Percentiles rank a stretch among this genome's conserved stretches.
These are phyloP conservation scores for Phytopythium vexans DNA, from an alignment of 352 stramenopile species.

Conservation along the genomic window DNA sequence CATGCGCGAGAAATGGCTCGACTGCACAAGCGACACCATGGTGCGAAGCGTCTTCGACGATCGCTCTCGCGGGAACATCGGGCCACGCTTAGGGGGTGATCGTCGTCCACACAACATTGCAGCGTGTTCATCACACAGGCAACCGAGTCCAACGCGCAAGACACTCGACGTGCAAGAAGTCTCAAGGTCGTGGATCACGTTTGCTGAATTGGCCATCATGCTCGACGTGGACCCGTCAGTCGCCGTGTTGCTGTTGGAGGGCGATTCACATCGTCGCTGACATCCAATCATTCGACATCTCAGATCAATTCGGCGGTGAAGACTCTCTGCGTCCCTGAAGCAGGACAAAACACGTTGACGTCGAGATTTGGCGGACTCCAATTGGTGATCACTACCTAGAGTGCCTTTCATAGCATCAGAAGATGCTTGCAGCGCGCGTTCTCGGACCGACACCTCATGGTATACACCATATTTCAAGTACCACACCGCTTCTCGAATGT, in stretches of 20 bases:
- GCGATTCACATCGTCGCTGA: constrained; percentile 10
- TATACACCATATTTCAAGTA: constrained; percentile 49
- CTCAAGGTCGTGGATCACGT: constrained; percentile 2
- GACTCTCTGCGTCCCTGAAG: constrained; percentile 32
- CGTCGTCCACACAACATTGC: constrained; percentile 12
- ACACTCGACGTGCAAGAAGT: neutral
- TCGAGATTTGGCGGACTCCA: neutral
- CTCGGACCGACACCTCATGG: constrained; percentile 32
- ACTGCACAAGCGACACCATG: constrained; percentile 29
- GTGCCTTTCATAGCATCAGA: neutral
- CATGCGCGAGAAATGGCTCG: constrained; percentile 43
- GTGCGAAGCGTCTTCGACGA: constrained; percentile 8
- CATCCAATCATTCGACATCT: constrained; percentile 59
- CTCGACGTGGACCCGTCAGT: constrained; percentile 20
- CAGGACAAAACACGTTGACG: constrained; percentile 27
- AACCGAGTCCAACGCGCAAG: constrained; percentile 1
- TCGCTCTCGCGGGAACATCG: constrained; percentile 16
- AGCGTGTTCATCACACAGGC: constrained; percentile 34
- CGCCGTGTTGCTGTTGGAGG: constrained; percentile 2
- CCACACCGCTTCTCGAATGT: constrained; percentile 68
- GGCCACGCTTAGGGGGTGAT: constrained; percentile 29
- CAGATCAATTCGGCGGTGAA: constrained; percentile 38
- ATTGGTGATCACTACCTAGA: neutral
- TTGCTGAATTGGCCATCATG: constrained; percentile 13
- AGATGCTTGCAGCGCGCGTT: neutral